A percentile compares a stretch with the other conserved stretches of the same genome.
These are phyloP conservation scores for Botrytis medusae DNA, from an alignment of 2,329 filamentous ascomycete species.

Conservation along the genomic window DNA sequence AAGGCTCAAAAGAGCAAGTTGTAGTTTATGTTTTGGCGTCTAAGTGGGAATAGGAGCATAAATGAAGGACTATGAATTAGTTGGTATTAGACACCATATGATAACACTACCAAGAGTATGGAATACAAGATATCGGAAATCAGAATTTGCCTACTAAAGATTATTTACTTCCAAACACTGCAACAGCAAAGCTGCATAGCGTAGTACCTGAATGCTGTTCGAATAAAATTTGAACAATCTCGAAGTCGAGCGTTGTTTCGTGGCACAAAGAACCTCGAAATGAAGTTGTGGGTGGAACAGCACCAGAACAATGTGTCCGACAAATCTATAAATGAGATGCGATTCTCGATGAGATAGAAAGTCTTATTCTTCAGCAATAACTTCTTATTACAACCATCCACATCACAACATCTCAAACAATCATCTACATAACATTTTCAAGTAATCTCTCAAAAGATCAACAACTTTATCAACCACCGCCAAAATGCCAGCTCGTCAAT, in stretches of 20 bases:
- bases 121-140: neutral
- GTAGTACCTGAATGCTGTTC: neutral
- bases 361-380: neutral
- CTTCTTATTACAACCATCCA: neutral
- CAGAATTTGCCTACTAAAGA: neutral
- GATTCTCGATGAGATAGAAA: neutral
- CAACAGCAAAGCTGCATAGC: neutral
- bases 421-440: neutral
- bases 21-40: conserved; percentile 5
- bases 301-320: neutral
- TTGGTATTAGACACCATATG: neutral
- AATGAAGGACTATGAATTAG: neutral
- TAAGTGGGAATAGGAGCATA: neutral
- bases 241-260: neutral
- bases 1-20: conserved; percentile 22
- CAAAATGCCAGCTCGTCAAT: neutral
- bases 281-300: neutral
- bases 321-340: neutral
- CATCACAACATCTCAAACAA: neutral
- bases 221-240: neutral
- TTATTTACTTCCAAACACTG: neutral
- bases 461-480: neutral
- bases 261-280: neutral
- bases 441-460: neutral
- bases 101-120: neutral